phyloP scores from a whole-genome alignment of 2,329 filamentous ascomycete genomes.

The Fusarium marasasianum region DNA sequence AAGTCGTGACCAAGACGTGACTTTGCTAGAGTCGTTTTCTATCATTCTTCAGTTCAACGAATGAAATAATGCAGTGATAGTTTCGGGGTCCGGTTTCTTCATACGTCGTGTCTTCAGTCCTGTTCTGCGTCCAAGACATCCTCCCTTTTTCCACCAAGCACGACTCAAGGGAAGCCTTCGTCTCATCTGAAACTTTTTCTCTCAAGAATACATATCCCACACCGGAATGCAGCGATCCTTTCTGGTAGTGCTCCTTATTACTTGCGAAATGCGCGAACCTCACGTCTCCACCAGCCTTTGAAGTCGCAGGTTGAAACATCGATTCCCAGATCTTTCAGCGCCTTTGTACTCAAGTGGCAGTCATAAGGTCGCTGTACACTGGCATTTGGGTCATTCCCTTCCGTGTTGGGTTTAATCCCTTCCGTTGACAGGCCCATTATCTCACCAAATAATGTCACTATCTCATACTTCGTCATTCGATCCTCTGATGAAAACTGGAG shows the following conservation, averaged over 20 bases:
- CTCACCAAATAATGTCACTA: conserved; percentile 79
- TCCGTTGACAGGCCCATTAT: conserved; percentile 79
- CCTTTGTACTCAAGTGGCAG: conserved; percentile 83
- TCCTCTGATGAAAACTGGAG: conserved; percentile 91
- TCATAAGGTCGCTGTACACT: conserved; percentile 85
- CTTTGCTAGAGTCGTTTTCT: background rate
- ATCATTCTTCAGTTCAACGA: background rate
- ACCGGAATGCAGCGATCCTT: background rate
- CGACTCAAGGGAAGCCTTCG: conserved; percentile 1
- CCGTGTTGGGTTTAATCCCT: conserved; percentile 73
- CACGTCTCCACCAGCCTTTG: conserved; percentile 79
- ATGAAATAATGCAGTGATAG: background rate
- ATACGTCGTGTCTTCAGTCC: background rate
- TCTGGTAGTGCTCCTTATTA: conserved; percentile 42
- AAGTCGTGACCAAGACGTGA: background rate
- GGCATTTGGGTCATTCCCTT: conserved; percentile 77
- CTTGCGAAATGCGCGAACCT: conserved; percentile 67
- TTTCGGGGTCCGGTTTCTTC: background rate
- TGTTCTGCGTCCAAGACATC: conserved; percentile 13
- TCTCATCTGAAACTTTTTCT: conserved; percentile 4
- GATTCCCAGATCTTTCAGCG: conserved; percentile 77
- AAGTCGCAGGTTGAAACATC: conserved; percentile 80
- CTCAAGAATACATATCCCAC: conserved; percentile 1
- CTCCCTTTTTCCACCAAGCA: conserved; percentile 16
- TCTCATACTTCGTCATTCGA: conserved; percentile 88